Evolutionary conservation across 208 protist genomes (phyloP).

Genomic region (Crithidia fasciculata): DNA sequence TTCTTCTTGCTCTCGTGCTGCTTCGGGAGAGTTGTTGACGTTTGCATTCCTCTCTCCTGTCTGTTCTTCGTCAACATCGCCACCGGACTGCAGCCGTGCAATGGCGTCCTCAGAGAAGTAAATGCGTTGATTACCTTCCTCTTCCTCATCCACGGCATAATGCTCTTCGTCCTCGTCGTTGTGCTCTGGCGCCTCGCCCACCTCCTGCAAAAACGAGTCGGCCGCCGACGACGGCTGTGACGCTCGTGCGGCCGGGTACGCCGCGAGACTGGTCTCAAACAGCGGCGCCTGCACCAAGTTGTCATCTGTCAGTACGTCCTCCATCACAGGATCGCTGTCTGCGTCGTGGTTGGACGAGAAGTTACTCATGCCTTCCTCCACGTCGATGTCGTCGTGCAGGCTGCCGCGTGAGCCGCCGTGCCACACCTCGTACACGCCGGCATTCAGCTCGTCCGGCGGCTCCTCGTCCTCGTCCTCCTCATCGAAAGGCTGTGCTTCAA

Average conservation of each 20-base stretch:
- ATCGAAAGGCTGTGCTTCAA: background rate
- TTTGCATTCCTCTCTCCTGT: too few relatives aligned
- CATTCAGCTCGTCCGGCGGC: slow-evolving; percentile 1
- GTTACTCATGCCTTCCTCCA: background rate
- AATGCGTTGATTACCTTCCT: background rate
- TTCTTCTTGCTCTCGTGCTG: background rate
- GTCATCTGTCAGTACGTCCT: slow-evolving; percentile 23
- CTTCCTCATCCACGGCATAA: background rate
- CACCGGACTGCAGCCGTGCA: background rate
- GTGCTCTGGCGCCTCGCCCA: too few relatives aligned
- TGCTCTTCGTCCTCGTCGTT: too few relatives aligned
- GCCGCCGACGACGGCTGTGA: too few relatives aligned
- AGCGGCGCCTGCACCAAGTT: background rate
- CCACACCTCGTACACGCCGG: background rate
- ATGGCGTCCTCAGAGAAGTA: background rate
- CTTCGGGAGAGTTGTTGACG: too few relatives aligned
- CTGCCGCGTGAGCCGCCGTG: background rate
- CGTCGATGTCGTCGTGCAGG: slow-evolving; percentile 8
- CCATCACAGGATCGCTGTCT: slow-evolving; percentile 10
- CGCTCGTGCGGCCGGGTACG: background rate
- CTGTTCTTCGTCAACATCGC: too few relatives aligned
- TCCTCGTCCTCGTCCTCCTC: background rate
- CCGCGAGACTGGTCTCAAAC: background rate
- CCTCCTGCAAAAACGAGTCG: too few relatives aligned
- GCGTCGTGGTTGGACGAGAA: background rate